These are phyloP conservation scores for Euphorbia peplus DNA, from an alignment of 345 rosid species.

Conservation along the genomic window DNA sequence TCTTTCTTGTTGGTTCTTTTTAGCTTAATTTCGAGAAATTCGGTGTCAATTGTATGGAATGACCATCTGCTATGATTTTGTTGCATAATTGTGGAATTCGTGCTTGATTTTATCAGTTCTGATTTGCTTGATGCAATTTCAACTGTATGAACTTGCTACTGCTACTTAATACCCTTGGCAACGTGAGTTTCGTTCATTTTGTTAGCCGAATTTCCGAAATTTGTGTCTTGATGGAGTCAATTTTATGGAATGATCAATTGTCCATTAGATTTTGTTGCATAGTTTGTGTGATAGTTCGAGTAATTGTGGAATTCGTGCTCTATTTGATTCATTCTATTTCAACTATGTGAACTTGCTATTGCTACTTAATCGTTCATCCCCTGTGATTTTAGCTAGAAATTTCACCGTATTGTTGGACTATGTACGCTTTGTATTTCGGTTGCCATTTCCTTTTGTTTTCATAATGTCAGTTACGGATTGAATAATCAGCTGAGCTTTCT, in stretches of 20 bases:
- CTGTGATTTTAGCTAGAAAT: background rate
- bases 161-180: constrained; percentile 59
- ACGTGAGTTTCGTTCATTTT: constrained; percentile 50
- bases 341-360: background rate
- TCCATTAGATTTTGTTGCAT: background rate
- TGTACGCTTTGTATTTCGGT: background rate
- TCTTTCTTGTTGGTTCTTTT: background rate
- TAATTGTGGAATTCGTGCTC: background rate
- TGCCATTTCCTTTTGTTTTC: background rate
- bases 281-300: background rate
- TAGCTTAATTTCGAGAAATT: too few species aligned
- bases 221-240: background rate
- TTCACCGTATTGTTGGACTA: background rate
- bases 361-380: background rate
- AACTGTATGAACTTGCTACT: too few species aligned
- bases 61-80: too few species aligned
- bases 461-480: background rate
- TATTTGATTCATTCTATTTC: background rate
- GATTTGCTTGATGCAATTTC: too few species aligned
- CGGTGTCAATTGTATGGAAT: too few species aligned
- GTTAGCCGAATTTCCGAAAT: background rate
- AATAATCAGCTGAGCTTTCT: constrained; percentile 1
- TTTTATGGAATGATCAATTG: background rate
- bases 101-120: too few species aligned
- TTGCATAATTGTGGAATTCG: too few species aligned